These are phyloP conservation scores for Emergomyces orientalis DNA, from an alignment of 2,329 filamentous ascomycete genomes.

Conservation along the genomic window DNA sequence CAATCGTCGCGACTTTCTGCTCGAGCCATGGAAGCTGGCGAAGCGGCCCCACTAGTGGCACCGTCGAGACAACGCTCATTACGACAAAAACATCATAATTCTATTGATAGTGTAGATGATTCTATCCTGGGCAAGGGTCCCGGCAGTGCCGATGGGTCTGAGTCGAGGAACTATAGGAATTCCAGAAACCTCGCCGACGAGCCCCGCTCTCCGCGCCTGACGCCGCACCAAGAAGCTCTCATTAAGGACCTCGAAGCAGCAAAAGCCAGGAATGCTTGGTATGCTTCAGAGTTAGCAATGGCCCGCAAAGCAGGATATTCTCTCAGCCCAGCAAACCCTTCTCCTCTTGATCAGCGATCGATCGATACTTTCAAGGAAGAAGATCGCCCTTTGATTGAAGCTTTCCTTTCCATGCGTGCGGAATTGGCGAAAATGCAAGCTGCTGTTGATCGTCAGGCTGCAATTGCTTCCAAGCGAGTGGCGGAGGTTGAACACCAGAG, in stretches of 20 bases:
- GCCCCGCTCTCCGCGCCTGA: constrained; percentile 38
- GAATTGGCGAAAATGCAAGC: constrained; percentile 84
- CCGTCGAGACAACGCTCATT: constrained; percentile 43
- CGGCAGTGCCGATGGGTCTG: constrained; percentile 33
- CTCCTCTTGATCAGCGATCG: constrained; percentile 62
- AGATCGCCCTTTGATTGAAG: constrained; percentile 84
- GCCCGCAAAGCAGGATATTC: constrained; percentile 82
- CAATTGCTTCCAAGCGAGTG: constrained; percentile 76
- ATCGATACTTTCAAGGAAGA: constrained; percentile 81
- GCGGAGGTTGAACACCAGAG: constrained; percentile 91
- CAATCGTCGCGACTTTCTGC: constrained; percentile 27
- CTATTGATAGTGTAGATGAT: constrained; percentile 60
- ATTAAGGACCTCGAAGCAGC: constrained; percentile 78
- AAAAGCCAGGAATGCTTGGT: constrained; percentile 89
- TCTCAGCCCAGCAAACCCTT: constrained; percentile 43
- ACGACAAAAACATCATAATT: constrained; percentile 54
- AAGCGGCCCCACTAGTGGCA: constrained; percentile 36
- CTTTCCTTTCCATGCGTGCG: constrained; percentile 78
- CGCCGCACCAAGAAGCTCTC: constrained; percentile 50
- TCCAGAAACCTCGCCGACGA: constrained; percentile 35
- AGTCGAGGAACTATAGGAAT: constrained; percentile 32
- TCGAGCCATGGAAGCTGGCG: constrained; percentile 40
- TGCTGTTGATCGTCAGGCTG: constrained; percentile 79
- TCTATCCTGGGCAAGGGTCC: constrained; percentile 36
- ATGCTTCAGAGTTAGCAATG: constrained; percentile 85